Conservation (phyloP, 345 rosid species). For the Anastatica hierochuntica region DNA sequence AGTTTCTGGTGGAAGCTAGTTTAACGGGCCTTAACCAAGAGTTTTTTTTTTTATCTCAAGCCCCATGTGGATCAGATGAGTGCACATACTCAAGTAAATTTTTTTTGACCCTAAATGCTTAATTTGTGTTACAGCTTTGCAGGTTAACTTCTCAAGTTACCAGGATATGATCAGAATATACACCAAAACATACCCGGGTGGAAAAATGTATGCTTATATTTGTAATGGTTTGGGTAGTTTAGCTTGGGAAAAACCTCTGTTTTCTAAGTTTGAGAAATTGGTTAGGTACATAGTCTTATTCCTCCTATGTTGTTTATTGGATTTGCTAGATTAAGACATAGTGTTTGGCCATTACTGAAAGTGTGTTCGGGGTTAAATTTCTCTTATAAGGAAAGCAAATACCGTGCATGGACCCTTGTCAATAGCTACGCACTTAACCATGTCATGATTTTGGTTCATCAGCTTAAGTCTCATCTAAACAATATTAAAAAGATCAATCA, state of each 20-base stretch:
- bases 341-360: neutral
- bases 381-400: constrained; percentile 73
- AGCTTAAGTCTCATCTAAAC: constrained; percentile 57
- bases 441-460: constrained; percentile 74
- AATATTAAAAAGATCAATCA: constrained; percentile 49
- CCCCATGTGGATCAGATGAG: constrained; percentile 76
- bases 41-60: constrained; percentile 91
- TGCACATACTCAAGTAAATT: constrained; percentile 73
- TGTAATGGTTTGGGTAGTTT: constrained; percentile 75
- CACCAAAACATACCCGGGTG: constrained; percentile 31
- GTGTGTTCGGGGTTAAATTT: constrained; percentile 1
- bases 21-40: constrained; percentile 74
- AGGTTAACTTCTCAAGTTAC: no score
- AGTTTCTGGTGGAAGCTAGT: constrained; percentile 52
- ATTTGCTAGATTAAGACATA: neutral
- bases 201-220: constrained; percentile 55
- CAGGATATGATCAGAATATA: no score
- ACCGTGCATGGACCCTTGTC: constrained; percentile 97
- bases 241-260: constrained; percentile 67
- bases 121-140: neutral
- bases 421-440: constrained; percentile 94
- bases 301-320: neutral
- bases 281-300: constrained; percentile 41
- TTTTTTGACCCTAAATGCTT: no score
- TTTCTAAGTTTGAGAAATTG: constrained; percentile 66